Base-by-base conservation (phyloP, 768 basidiomycete genomes). In the Boletus vermiculosoides region DNA sequence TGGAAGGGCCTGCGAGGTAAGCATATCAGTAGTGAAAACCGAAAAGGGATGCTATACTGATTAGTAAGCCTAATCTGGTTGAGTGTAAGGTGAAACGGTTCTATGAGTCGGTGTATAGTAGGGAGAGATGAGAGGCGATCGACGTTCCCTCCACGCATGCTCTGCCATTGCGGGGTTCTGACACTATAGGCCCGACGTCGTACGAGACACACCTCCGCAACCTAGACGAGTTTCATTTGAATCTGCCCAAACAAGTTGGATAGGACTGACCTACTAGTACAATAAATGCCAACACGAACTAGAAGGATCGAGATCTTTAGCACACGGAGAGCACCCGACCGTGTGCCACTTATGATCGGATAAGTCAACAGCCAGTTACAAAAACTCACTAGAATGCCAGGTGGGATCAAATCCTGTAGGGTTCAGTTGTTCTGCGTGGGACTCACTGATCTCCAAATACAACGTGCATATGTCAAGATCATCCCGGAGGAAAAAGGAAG, bases 371-470 rank as follows among this genome's bases (percentile, higher is more conserved):
- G 36, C 11, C 61, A 59, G 47, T 69, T 73, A 46, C 65, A 58
- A 51, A 70, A 70, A 50, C 73, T 74, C 46, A 74, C 74, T 75
- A 31, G 34, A 40, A 12, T 8, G 4, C 20, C 12, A 40, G n/a
- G 50, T 56, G 30, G 56, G 47, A 37, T 59, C 15, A 0, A 48
- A 25, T 5, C 28, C 31, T 18, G 11, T 16, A 45, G 11, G 44
- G 42, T 6, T 33, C 13, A 8, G 13, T 48, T 39, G 16, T 58
- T 50, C 10, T 18, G 20, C 12, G 12, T 2, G 20, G 54, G 20
- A 57, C 74, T 61, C 53, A 74, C 74, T n/a, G n/a, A 52, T 61
- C 68, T 73, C 74, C 74, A 74, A 57, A 74, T 66, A 30, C 73
- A 73, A 60, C 73, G 68, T 13, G 73, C 74, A 57, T 74, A 74